Percentiles rank a stretch among this genome's conserved stretches.
Evolutionary conservation across 176 grass and related monocot genomes (phyloP).

Genomic region (Cenchrus americanus): DNA sequence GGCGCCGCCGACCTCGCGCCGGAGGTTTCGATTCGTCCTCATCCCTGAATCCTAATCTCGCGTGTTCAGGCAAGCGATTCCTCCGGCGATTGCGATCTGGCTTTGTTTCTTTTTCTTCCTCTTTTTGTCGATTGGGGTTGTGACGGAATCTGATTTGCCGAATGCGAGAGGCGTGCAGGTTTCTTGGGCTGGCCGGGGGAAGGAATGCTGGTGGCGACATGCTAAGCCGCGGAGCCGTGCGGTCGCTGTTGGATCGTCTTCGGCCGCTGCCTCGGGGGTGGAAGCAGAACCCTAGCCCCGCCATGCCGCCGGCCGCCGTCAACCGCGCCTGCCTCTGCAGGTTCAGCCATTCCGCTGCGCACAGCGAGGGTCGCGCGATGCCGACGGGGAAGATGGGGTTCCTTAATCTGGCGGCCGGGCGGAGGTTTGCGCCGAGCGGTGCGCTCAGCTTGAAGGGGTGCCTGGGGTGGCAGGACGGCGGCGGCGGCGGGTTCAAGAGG

Average conservation of each 20-base stretch:
- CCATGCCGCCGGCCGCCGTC: conserved; percentile 34
- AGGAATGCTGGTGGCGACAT: conserved; percentile 71
- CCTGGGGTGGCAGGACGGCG: conserved; percentile 43
- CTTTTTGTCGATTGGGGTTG: not conserved
- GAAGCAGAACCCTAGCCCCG: conserved; percentile 22
- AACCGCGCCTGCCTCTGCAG: conserved; percentile 47
- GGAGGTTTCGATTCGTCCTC: conserved; percentile 20
- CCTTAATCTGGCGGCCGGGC: conserved; percentile 45
- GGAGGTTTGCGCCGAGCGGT: conserved; percentile 43
- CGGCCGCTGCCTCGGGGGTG: conserved; percentile 32
- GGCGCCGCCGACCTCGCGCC: not conserved
- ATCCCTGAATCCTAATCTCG: conserved; percentile 23
- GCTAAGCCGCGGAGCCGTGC: conserved; percentile 61
- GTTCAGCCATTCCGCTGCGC: conserved; percentile 40
- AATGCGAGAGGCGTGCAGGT: conserved; percentile 34
- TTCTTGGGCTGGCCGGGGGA: conserved; percentile 11
- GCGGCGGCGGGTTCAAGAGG: conserved; percentile 37
- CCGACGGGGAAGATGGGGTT: conserved; percentile 31
- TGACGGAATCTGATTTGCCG: conserved; percentile 15
- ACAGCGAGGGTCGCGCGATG: conserved; percentile 13
- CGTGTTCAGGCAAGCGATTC: conserved; percentile 37
- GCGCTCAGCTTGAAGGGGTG: conserved; percentile 63
- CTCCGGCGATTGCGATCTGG: not conserved
- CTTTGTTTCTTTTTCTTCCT: not conserved
- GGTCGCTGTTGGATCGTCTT: conserved; percentile 54